Evolutionary conservation across 305 asterid genomes (phyloP), one percentile per base, ranked within the genome.

Genomic region (Salvia sclarea): DNA sequence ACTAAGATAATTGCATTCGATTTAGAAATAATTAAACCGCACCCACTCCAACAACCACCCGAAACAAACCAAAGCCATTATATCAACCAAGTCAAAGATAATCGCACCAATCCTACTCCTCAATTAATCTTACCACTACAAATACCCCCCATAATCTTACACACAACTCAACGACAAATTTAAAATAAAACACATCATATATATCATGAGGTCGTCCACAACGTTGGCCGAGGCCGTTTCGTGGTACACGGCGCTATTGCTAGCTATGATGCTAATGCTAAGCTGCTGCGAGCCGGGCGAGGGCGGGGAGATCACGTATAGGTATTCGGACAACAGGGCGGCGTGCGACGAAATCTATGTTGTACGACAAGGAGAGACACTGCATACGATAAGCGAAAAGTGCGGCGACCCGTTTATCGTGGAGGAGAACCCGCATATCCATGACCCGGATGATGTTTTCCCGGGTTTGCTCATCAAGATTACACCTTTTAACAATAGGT

Each of bases 381-480:
- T 90, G 80, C 87, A 90, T 61, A 84, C 86, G 2, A 87, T 90
- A 3, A 87, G 91, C 44, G 94, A 88, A 0, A 90, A 84, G 67
- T 90, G 97, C 49, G 90, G 92, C 0, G 97, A 90, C 80, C 96
- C 96, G 35, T 91, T 54, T 50, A 91, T 91, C 10, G 95, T 91
- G 1, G 96, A 91, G 79, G 86, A 91, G 79, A 91, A 91, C 61
- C 97, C 97, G 2, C 97, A 90, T 68, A 90, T 90, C 16, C 92
- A 90, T 72, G 97, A 88, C 77, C 97, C 93, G 56, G 95, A 90
- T 69, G 97, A 90, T 76, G 95, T 90, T 66, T 90, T 86, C 33
- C 97, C 97, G 37, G 96, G 97, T 13, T 65, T 88, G 75, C 84
- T 88, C 60, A 85, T 91, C 79, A 88, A 84, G 92, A 85, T 88